Base-by-base conservation (phyloP, 306 rosid species). In the Bauhinia variegata region DNA sequence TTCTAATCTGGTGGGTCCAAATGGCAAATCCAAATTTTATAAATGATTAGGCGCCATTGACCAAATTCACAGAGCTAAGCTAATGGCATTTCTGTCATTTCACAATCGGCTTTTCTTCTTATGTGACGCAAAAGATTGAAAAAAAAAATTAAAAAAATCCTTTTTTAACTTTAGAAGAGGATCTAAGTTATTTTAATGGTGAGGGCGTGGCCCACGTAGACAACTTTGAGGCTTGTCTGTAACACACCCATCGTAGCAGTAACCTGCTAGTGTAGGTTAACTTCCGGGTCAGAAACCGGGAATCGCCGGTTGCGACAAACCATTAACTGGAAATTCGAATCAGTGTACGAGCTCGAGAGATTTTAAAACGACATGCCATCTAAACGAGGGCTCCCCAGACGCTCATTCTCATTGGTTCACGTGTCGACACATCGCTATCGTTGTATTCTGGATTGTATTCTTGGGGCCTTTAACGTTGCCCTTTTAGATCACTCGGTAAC, bases 251-350 rank as follows among this genome's bases (percentile, higher is more conserved):
- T 37, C 44, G 67, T 28, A 54, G 32, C 15, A 4, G 13, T 7
- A 41, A 82, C 86, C 33, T 70, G 0, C 54, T 37, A 41, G 79
- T 83, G 91, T 74, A 1, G 78, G 36, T 88, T 79, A 39, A 17
- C 53, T 1, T 4, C 33, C 33, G 46, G 32, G 57, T 34, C 10
- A 43, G 28, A 23, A 2, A 88, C 91, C 75, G 84, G 80, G 65
- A 19, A 74, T 65, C 48, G 49, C 50, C 78, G 68, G 83, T 79
- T 7, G 52, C 1, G 67, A 70, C 63, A 76, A 82, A 70, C 60
- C 79, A 73, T 76, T 60, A 64, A 75, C 67, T 47, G 57, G 80
- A 87, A 78, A 78, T 79, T 78, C 13, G 77, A 82, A 84, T 73
- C 82, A 68, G 80, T 60, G 76, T 67, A 46, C 70, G n/a, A 11